These are phyloP conservation scores for Rhizophagus clarus DNA, from an alignment of 192 early-diverging fungal species.

Conservation along the genomic window DNA sequence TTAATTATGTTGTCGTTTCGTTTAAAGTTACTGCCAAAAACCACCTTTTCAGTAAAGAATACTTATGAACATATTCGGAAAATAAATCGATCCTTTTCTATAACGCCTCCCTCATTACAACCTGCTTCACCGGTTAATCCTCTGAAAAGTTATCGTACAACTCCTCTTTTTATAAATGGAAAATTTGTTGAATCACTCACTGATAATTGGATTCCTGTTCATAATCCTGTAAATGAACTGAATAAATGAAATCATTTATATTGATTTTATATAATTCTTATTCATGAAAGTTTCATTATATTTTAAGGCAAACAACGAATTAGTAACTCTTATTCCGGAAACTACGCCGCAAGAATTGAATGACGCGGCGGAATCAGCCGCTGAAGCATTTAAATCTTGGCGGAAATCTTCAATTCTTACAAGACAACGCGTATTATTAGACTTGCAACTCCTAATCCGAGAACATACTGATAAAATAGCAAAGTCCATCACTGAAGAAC, in stretches of 20 bases:
- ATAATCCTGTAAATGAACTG: constrained; percentile 77
- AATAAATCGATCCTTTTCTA: constrained; percentile 8
- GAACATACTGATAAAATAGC: constrained; percentile 80
- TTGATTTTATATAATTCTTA: not conserved
- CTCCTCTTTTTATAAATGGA: constrained; percentile 85
- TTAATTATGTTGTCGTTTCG: not conserved
- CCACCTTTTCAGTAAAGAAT: not conserved
- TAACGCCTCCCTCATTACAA: not conserved
- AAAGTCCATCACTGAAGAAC: constrained; percentile 80
- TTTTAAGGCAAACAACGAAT: constrained; percentile 82
- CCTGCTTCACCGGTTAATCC: not conserved
- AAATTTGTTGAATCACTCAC: constrained; percentile 89
- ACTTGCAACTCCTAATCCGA: constrained; percentile 84
- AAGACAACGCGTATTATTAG: constrained; percentile 89
- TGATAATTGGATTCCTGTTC: constrained; percentile 84
- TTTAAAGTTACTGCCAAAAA: not conserved
- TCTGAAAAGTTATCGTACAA: constrained; percentile 30
- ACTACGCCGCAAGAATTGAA: constrained; percentile 83
- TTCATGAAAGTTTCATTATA: not conserved
- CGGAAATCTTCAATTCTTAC: constrained; percentile 77
- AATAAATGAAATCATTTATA: not conserved
- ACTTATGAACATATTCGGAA: not conserved
- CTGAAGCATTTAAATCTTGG: constrained; percentile 86
- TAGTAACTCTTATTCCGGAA: constrained; percentile 86
- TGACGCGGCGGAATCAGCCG: constrained; percentile 70